Evolutionary conservation across 2,329 filamentous ascomycete species (phyloP), one percentile per base, ranked within the genome.

Genomic region (Blastomyces gilchristii): DNA sequence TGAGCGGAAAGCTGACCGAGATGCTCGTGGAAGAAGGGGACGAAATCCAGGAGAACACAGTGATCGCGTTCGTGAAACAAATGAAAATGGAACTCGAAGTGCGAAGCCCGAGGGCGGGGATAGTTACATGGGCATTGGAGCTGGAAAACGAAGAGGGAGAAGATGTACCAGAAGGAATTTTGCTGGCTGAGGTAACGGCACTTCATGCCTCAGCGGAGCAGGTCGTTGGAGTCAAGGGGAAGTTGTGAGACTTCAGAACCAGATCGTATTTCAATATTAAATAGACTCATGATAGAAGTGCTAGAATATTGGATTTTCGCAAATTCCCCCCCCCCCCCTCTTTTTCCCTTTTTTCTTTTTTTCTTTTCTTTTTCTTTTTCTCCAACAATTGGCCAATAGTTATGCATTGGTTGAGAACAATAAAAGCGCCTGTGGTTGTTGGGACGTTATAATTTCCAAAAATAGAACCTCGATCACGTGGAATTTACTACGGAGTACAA

Each of bases 71-170:
- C 22, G 80, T 87, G 25, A 82, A 83, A 71, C 85, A 87, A 72
- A 87, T 87, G 84, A 87, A 87, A 72, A 87, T 87, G 85, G 85
- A 87, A 66, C 72, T 87, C n/a, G 85, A 87, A 68, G 80, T 87
- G 2, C 72, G 85, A 28, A 78, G 77, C 62, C 75, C 77, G 18
- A 75, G 76, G 4, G 74, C 75, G 0, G 84, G 84, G 0, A 70
- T 69, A 1, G 77, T 83, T 4, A 73, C 70, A 1, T 85, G 82
- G 80, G 77, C 81, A 0, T 75, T 77, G 58, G 81, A 84, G 59
- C 77, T 77, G 56, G 81, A 84, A 56, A 75, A 76, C 2, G 74
- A 77, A 18, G 73, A 73, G 54, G 81, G 77, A 6, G 79, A 82
- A 60, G 83, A 84, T 66, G 80, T 86, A 1, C 79, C 76, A 0